A percentile compares a stretch with the other conserved stretches of the same genome.
These are phyloP conservation scores for Trypanosoma cruzi DNA, from an alignment of 208 protist genomes.

Conservation along the genomic window DNA sequence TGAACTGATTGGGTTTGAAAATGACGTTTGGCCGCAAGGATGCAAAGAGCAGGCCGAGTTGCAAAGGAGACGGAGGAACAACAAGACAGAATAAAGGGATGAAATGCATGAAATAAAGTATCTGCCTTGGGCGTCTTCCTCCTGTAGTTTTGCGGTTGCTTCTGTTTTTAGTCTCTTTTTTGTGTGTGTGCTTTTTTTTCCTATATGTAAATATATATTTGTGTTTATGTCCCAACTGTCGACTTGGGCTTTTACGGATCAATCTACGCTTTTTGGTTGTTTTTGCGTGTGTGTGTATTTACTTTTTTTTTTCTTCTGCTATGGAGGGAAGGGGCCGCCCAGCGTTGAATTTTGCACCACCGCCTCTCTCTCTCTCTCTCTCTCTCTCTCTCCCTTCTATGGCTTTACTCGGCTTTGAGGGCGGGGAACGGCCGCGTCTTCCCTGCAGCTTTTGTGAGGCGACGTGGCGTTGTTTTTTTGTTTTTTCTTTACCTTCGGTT, in stretches of 20 bases:
- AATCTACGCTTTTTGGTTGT: no score
- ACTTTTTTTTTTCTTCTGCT: not conserved
- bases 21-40: not conserved
- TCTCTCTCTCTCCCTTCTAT: not conserved
- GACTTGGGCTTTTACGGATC: no score
- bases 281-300: no score
- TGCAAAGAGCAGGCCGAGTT: not conserved
- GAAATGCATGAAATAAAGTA: not conserved
- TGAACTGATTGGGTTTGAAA: conserved; percentile 10
- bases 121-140: not conserved
- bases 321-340: not conserved
- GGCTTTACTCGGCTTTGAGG: not conserved
- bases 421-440: not conserved
- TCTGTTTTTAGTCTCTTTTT: not conserved
- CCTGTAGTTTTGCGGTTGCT: not conserved
- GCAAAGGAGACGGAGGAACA: not conserved
- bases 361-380: not conserved
- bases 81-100: not conserved
- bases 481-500: not conserved
- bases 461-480: not conserved
- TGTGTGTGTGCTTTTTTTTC: not conserved
- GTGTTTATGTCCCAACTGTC: not conserved
- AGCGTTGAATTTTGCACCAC: not conserved
- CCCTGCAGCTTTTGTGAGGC: not conserved
- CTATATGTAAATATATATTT: not conserved